Evolutionary conservation across 805 yeast species (phyloP), one percentile per base, ranked within the genome.

Genomic region (Candida boleticola): DNA sequence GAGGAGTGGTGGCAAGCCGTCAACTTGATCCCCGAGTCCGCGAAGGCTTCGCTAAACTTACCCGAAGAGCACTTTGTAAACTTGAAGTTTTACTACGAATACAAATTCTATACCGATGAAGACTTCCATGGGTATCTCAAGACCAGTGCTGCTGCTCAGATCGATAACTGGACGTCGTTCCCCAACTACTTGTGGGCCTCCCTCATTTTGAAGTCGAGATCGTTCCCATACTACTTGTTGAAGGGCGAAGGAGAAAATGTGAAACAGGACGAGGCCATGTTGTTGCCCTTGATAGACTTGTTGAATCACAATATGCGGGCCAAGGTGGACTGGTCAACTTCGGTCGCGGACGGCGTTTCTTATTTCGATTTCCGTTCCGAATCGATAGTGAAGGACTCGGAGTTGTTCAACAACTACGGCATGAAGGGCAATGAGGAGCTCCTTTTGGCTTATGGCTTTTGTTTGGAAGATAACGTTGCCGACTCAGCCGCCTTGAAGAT

Each of bases 341-440:
- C 41, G 20, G 41, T 29, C 5, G 36, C 21, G 29, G 30, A 42
- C 4, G 49, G 47, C 14, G 52, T 44, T 1, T 54, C 51, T 2
- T 48, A 54, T 1, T 74, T 77, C 43, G 54, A 60, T n/a, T 81
- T 82, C 49, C 62, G 58, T 30, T 57, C 77, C 0, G 58, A 67
- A 3, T 42, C 5, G 23, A 39, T 51, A n/a, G 37, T 43, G 2
- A 48, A 46, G 1, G 76, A 76, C 1, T 57, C 63, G 2, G 84
- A 88, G 55, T 47, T 90, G 1, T 86, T 63, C 62, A 89, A 89
- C 57, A 86, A 87, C 60, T 89, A 90, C 60, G 97, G 97, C 2
- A 80, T 85, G 41, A 89, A 89, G 60, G 85, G 93, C 0, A 89
- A 89, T 54, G 95, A 86, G 48, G 96, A 88, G 49, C 61, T 89